A percentile compares a stretch with the other conserved stretches of the same genome.
These are phyloP conservation scores for Wickerhamiella azyma DNA, from an alignment of 805 yeast species.

Conservation along the genomic window DNA sequence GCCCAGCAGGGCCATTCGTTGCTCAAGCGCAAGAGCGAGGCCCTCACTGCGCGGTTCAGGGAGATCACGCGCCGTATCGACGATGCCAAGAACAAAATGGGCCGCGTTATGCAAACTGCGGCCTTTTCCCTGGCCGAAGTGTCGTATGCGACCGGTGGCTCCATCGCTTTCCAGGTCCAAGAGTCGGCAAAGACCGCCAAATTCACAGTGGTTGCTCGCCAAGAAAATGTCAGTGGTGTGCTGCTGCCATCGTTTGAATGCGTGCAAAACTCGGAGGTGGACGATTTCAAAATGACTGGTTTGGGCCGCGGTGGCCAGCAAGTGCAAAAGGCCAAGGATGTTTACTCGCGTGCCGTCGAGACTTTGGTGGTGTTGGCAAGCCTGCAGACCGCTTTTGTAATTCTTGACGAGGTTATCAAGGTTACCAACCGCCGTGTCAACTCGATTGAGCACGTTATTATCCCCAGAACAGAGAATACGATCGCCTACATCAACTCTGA, in stretches of 20 bases:
- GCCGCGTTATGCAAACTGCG: constrained; percentile 95
- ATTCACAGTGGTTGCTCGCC: constrained; percentile 79
- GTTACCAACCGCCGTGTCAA: constrained; percentile 97
- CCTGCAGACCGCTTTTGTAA: constrained; percentile 90
- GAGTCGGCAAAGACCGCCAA: constrained; percentile 82
- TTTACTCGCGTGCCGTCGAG: constrained; percentile 93
- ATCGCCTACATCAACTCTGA: constrained; percentile 85
- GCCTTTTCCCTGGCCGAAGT: constrained; percentile 96
- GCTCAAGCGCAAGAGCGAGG: constrained; percentile 91
- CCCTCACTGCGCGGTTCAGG: constrained; percentile 88
- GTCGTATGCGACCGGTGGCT: constrained; percentile 93
- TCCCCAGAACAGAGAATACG: constrained; percentile 95
- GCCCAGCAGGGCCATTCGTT: constrained; percentile 94
- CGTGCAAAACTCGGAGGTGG: constrained; percentile 66
- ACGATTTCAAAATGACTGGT: constrained; percentile 93
- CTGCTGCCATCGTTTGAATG: constrained; percentile 85
- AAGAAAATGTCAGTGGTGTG: constrained; percentile 95
- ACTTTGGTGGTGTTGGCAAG: constrained; percentile 92
- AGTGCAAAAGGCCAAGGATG: constrained; percentile 84
- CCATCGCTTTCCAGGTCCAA: constrained; percentile 88
- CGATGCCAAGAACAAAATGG: constrained; percentile 94
- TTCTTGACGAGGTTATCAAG: constrained; percentile 92
- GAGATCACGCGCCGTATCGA: constrained; percentile 90
- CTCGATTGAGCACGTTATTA: constrained; percentile 95
- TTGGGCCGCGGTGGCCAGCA: constrained; percentile 98